phyloP scores from a whole-genome alignment of 176 grass and related monocot species.

The Juncus inflexus region DNA sequence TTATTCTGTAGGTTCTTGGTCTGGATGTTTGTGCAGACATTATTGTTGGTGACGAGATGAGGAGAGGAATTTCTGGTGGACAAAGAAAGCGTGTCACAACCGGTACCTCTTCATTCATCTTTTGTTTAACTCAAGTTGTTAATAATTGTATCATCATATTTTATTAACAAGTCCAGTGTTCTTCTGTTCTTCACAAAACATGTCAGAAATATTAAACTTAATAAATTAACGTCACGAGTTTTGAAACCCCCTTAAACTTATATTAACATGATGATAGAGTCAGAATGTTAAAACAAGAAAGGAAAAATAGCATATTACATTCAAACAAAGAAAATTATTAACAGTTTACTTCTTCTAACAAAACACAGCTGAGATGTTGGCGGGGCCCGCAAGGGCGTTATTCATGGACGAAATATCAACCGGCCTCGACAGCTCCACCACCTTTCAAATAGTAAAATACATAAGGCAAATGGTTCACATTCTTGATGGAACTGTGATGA shows the following conservation, averaged over 20 bases:
- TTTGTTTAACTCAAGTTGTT: not conserved
- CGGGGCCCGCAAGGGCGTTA: slow-evolving; percentile 39
- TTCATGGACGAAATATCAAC: slow-evolving; percentile 67
- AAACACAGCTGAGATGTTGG: slow-evolving; percentile 46
- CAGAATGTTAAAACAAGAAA: too few species aligned
- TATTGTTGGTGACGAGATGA: slow-evolving; percentile 68
- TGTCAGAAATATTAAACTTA: too few species aligned
- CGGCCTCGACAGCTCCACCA: slow-evolving; percentile 47
- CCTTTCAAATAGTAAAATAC: slow-evolving; percentile 47
- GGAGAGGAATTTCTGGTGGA: slow-evolving; percentile 70
- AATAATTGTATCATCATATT: not conserved
- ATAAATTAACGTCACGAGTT: too few species aligned
- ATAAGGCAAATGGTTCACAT: slow-evolving; percentile 47
- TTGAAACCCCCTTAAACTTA: too few species aligned
- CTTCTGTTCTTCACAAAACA: too few species aligned
- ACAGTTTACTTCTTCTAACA: not conserved
- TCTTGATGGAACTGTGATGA: slow-evolving; percentile 40
- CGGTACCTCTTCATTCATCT: slow-evolving; percentile 31
- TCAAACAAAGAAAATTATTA: too few species aligned
- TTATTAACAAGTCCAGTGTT: not conserved
- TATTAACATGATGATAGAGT: too few species aligned
- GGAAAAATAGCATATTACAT: too few species aligned
- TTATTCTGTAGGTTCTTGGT: slow-evolving; percentile 41
- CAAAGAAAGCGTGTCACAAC: slow-evolving; percentile 69
- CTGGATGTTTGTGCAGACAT: slow-evolving; percentile 60